Evolutionary conservation across 2,329 filamentous ascomycete species (phyloP).

Genomic region (Fusarium guadeloupense): DNA sequence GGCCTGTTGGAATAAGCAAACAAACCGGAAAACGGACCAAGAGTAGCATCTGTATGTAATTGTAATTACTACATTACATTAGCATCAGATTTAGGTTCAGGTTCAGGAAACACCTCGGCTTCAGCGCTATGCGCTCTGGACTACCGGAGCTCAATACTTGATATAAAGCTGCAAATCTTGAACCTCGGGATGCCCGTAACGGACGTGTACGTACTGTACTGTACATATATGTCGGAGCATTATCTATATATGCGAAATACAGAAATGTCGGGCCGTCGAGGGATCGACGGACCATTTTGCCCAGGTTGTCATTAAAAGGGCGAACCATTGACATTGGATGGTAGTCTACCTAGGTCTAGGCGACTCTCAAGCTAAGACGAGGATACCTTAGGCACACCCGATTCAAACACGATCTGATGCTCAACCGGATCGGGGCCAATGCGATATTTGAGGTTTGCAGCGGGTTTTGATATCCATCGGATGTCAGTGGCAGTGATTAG

Average conservation of each 20-base stretch:
- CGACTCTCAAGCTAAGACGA: slow-evolving; percentile 4
- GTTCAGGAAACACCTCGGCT: slow-evolving; percentile 9
- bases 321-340: slow-evolving; percentile 13
- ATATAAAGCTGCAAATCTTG: background rate
- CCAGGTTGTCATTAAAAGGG: slow-evolving; percentile 33
- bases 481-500: slow-evolving; percentile 4
- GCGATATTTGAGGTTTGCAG: background rate
- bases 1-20: slow-evolving; percentile 26
- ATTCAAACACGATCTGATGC: slow-evolving; percentile 11
- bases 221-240: background rate
- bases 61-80: background rate
- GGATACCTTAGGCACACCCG: slow-evolving; percentile 9
- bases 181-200: slow-evolving; percentile 16
- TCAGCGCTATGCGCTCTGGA: slow-evolving; percentile 8
- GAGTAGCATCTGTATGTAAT: background rate
- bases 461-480: background rate
- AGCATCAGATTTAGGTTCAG: too few species aligned
- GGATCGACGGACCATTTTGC: slow-evolving; percentile 18
- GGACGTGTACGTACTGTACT: background rate
- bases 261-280: slow-evolving; percentile 11
- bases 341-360: slow-evolving; percentile 1
- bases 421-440: slow-evolving; percentile 6
- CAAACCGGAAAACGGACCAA: slow-evolving; percentile 18
- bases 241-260: slow-evolving; percentile 3
- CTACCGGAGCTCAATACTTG: slow-evolving; percentile 11